phyloP scores from a whole-genome alignment of 1,284 basidiomycete genomes.

The Fistulinella cinereoalba region DNA sequence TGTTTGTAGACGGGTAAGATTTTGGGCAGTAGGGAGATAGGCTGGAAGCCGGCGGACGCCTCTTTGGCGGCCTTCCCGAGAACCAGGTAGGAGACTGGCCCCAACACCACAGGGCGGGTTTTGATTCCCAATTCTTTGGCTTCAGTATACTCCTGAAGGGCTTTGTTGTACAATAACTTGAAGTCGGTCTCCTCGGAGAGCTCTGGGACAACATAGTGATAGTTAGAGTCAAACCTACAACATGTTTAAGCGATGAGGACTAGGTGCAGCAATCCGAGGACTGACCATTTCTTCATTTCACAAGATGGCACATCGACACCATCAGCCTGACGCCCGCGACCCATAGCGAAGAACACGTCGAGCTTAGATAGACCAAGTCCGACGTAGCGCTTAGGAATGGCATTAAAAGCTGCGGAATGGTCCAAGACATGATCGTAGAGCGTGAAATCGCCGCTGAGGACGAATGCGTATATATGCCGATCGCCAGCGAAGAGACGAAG shows the following conservation, averaged over 20 bases:
- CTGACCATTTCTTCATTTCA: slow-evolving; percentile 99
- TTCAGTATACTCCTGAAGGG: slow-evolving; percentile 92
- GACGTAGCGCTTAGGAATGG: slow-evolving; percentile 93
- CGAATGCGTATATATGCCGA: slow-evolving; percentile 19
- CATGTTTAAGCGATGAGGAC: slow-evolving; percentile 9
- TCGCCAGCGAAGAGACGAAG: slow-evolving; percentile 11
- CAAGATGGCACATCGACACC: slow-evolving; percentile 96
- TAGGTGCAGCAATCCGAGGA: slow-evolving; percentile 14
- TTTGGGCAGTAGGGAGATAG: slow-evolving; percentile 87
- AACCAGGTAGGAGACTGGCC: slow-evolving; percentile 93
- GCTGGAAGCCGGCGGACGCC: slow-evolving; percentile 83
- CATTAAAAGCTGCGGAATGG: slow-evolving; percentile 95
- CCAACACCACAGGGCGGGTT: slow-evolving; percentile 95
- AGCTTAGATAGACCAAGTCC: slow-evolving; percentile 85
- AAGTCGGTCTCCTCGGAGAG: slow-evolving; percentile 91
- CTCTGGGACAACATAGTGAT: slow-evolving; percentile 99
- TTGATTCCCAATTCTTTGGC: slow-evolving; percentile 87
- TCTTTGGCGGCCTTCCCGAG: slow-evolving; percentile 93
- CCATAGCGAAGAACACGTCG: slow-evolving; percentile 99
- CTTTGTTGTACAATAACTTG: slow-evolving; percentile 95
- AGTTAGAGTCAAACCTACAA: slow-evolving; percentile 97
- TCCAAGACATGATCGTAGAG: slow-evolving; percentile 99
- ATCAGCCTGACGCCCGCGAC: slow-evolving; percentile 93
- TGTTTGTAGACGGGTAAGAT: slow-evolving; percentile 92
- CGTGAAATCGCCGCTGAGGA: slow-evolving; percentile 89